Evolutionary conservation across 805 yeast genomes (phyloP).

Genomic region (Hanseniaspora meyeri): DNA sequence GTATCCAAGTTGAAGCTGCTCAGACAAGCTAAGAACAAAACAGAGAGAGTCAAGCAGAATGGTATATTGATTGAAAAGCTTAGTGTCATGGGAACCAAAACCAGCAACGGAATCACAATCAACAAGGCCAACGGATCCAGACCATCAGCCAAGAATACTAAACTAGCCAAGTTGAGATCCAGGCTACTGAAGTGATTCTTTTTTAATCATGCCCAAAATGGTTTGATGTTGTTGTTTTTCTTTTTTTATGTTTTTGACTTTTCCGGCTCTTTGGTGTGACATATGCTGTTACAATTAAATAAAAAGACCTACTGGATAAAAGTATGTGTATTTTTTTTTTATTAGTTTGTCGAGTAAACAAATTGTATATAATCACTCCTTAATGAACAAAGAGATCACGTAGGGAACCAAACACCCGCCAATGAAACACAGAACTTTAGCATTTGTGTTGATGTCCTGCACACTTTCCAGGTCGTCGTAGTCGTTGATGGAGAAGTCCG

Average conservation of each 20-base stretch:
- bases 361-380: neutral
- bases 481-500: conserved; percentile 1
- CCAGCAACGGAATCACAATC: neutral
- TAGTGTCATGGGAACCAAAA: neutral
- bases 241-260: too few species aligned
- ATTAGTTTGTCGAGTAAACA: neutral
- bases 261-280: too few species aligned
- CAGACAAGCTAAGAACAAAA: conserved; percentile 8
- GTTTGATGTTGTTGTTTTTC: too few species aligned
- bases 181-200: neutral
- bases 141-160: conserved; percentile 6
- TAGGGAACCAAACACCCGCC: conserved; percentile 6
- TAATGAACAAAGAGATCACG: neutral
- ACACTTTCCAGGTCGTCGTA: conserved; percentile 13
- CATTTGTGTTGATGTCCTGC: neutral
- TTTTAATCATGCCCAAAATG: neutral
- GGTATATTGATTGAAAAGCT: conserved; percentile 8
- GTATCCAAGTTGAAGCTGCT: conserved; percentile 5
- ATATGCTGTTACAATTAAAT: too few species aligned
- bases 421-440: neutral
- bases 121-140: neutral
- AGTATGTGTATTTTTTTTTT: neutral
- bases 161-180: conserved; percentile 4
- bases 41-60: conserved; percentile 6
- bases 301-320: too few species aligned